These are phyloP conservation scores for Candolleomyces efflorescens DNA, from an alignment of 768 basidiomycete genomes.

Conservation along the genomic window DNA sequence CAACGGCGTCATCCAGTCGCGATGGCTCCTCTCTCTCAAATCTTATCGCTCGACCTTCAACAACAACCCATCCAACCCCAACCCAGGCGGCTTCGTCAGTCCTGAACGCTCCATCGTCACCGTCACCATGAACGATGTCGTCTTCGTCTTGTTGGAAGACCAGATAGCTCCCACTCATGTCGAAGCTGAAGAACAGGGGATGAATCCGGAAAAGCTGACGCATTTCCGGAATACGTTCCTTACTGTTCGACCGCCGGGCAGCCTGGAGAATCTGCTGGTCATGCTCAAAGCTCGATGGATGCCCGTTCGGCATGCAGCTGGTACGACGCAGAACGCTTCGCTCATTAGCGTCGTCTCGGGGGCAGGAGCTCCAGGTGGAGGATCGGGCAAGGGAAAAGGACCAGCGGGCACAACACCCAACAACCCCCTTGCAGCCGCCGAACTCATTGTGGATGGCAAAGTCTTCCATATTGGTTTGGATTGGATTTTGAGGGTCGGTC, in stretches of 20 bases:
- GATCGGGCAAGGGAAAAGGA: background rate
- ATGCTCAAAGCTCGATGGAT: conserved; percentile 78
- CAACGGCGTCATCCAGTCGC: background rate
- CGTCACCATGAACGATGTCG: conserved; percentile 75
- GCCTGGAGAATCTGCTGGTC: conserved; percentile 67
- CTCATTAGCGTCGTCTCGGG: background rate
- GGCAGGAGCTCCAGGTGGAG: background rate
- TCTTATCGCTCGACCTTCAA: conserved; percentile 8
- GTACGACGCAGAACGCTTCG: conserved; percentile 20
- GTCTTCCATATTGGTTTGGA: conserved; percentile 77
- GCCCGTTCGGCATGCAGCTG: conserved; percentile 51
- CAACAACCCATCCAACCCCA: conserved; percentile 6
- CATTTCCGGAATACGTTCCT: conserved; percentile 78
- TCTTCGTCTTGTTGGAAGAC: conserved; percentile 77
- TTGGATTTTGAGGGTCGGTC: conserved; percentile 78
- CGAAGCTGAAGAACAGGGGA: conserved; percentile 41
- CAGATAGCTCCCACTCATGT: conserved; percentile 64
- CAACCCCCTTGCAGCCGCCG: conserved; percentile 30
- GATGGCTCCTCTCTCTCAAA: conserved; percentile 7
- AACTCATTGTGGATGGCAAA: conserved; percentile 68
- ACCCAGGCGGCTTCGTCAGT: background rate
- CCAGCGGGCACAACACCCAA: background rate
- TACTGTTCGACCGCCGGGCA: conserved; percentile 68
- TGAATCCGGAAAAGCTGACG: conserved; percentile 34
- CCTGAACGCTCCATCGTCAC: conserved; percentile 68